Conservation (phyloP, 1,284 basidiomycete species). For the Pseudozyma tsukubaensis region DNA sequence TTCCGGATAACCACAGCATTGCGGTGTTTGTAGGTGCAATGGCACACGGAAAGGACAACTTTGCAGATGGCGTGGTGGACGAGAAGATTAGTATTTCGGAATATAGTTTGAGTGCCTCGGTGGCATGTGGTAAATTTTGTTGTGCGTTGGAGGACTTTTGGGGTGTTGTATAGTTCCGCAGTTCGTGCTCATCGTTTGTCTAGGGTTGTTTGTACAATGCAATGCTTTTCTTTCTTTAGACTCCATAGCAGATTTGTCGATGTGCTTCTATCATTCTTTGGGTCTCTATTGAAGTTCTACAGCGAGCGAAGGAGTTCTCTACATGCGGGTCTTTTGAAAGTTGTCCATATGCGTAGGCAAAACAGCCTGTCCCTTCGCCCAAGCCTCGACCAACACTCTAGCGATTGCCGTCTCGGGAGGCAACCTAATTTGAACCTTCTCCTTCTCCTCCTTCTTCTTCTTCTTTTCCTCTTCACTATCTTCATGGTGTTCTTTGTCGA, state of each 20-base stretch:
- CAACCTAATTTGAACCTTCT: constrained; percentile 24
- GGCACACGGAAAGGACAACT: constrained; percentile 81
- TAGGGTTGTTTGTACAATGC: neutral
- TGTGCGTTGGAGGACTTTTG: constrained; percentile 73
- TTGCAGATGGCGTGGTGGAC: constrained; percentile 95
- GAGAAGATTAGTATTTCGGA: constrained; percentile 97
- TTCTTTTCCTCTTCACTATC: constrained; percentile 31
- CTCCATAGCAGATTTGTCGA: no score
- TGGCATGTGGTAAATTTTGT: constrained; percentile 92
- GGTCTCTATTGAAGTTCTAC: no score
- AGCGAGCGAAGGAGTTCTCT: neutral
- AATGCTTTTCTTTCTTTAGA: neutral
- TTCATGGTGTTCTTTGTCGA: constrained; percentile 70
- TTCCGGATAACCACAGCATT: constrained; percentile 87
- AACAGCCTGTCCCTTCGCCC: constrained; percentile 74
- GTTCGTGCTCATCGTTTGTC: neutral
- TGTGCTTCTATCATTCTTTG: no score
- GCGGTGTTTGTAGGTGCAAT: constrained; percentile 94
- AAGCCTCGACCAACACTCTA: constrained; percentile 77
- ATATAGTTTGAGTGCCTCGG: constrained; percentile 91
- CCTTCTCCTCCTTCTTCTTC: constrained; percentile 68
- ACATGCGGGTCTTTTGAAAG: constrained; percentile 45
- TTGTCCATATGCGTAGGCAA: constrained; percentile 34
- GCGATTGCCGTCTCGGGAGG: constrained; percentile 75
- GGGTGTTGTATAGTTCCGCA: constrained; percentile 65